Base-by-base conservation (phyloP, 1,284 basidiomycete genomes). In the Wolfiporia cocos region DNA sequence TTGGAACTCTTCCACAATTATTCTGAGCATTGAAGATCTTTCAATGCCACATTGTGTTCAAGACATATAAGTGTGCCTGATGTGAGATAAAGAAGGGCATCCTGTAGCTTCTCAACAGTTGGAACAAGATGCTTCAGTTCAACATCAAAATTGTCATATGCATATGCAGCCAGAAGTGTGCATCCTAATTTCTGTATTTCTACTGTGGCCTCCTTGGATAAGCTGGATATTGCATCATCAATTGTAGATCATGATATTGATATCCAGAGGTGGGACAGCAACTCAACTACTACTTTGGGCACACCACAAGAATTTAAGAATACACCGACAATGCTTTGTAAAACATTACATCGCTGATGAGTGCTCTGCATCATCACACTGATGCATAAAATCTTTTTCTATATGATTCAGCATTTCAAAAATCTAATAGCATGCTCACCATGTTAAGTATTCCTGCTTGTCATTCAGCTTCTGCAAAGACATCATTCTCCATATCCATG, bases 141-240 rank as follows among this genome's bases (percentile, higher is more conserved):
- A 3, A 61, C 34, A 26, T 65, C 62, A 35, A 64, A 54, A 37
- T 65, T 66, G 44, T 66, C 58, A 31, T 62, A 66, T 6, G 53
- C 57, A 35, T 51, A 53, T 3, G 46, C 37, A 2, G 49, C 47
- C 3, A 50, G 34, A 2, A 56, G 45, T 2, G 54, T 55, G 34
- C 50, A 44, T 2, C 52, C 58, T 10, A 63, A 49, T 11, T 44
- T 30, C 2, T 39, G 23, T 3, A 63, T 34, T 0, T 28, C 37
- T 2, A 30, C 15, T 4, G 7, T 10, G 3, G 55, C 31, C 18
- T 58, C 48, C 0, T 12, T 17, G 2, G 60, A 61, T 2, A 63
- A 44, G 1, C 50, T 47, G 3, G 30, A 29, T 10, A 60, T 47
- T 0, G 51, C 49, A 9, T 35, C 24, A 30, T 54, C 46, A 37